These are phyloP conservation scores for Colletotrichum filicis DNA, from an alignment of 2,329 filamentous ascomycete species.

Conservation along the genomic window DNA sequence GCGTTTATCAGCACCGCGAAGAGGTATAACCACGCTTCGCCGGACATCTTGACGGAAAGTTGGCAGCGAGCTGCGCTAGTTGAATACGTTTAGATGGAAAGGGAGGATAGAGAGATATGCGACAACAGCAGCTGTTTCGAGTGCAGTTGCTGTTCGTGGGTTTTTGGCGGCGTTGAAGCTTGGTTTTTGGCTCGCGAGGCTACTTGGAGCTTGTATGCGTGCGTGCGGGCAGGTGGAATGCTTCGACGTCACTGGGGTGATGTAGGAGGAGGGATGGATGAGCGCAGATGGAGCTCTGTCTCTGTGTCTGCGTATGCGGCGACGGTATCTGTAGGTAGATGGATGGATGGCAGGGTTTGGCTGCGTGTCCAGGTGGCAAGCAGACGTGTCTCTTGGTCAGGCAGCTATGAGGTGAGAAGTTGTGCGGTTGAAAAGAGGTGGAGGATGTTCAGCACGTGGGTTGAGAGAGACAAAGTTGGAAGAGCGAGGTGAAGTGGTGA, in stretches of 20 bases:
- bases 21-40: constrained; percentile 98
- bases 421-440: neutral
- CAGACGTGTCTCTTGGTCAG: constrained; percentile 1
- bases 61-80: constrained; percentile 25
- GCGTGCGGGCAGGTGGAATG: constrained; percentile 29
- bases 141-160: constrained; percentile 15
- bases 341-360: neutral
- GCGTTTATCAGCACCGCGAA: constrained; percentile 99
- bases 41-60: constrained; percentile 75
- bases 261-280: constrained; percentile 17
- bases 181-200: constrained; percentile 17
- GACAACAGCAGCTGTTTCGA: neutral
- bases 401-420: neutral
- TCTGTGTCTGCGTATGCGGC: neutral
- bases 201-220: constrained; percentile 24
- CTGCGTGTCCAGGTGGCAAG: neutral
- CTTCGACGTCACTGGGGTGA: constrained; percentile 34
- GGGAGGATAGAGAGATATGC: neutral
- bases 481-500: neutral
- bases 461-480: neutral
- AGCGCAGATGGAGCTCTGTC: neutral
- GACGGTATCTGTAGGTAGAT: neutral
- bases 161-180: neutral
- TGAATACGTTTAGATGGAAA: constrained; percentile 6
- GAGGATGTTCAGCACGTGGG: constrained; percentile 4